Evolutionary conservation across 768 basidiomycete genomes (phyloP).

Genomic region (Kwoniella newhampshirensis): DNA sequence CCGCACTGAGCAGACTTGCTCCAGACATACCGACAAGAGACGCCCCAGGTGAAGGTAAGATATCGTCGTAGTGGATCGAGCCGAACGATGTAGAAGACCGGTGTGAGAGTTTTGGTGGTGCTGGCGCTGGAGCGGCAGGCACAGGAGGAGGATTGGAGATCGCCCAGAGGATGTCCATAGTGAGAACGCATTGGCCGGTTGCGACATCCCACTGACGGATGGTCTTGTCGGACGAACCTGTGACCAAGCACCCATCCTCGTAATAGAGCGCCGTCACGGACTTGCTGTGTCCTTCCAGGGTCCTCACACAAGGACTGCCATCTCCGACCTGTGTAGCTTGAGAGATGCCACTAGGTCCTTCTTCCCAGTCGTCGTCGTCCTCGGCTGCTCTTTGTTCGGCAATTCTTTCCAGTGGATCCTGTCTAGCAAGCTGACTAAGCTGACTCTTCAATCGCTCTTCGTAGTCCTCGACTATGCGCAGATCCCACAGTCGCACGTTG

Average conservation of each 20-base stretch:
- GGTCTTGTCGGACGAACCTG: slow-evolving; percentile 96
- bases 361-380: slow-evolving; percentile 36
- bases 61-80: slow-evolving; percentile 46
- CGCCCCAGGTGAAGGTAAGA: slow-evolving; percentile 43
- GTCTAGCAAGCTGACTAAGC: slow-evolving; percentile 24
- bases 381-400: slow-evolving; percentile 34
- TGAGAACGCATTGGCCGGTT: slow-evolving; percentile 96
- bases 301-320: slow-evolving; percentile 63
- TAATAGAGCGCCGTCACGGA: slow-evolving; percentile 92
- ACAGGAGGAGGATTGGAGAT: slow-evolving; percentile 76
- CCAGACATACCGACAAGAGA: slow-evolving; percentile 47
- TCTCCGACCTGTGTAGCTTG: slow-evolving; percentile 28
- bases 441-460: slow-evolving; percentile 55
- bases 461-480: slow-evolving; percentile 72
- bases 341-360: slow-evolving; percentile 33
- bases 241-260: slow-evolving; percentile 91
- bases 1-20: slow-evolving; percentile 55
- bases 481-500: slow-evolving; percentile 83
- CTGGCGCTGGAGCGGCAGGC: slow-evolving; percentile 13
- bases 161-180: slow-evolving; percentile 99
- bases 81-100: slow-evolving; percentile 49
- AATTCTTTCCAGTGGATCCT: slow-evolving; percentile 47
- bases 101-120: slow-evolving; percentile 31
- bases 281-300: slow-evolving; percentile 87
- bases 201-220: slow-evolving; percentile 96